Conservation (phyloP, 805 yeast species). For the Wickerhamomyces queroliae region DNA sequence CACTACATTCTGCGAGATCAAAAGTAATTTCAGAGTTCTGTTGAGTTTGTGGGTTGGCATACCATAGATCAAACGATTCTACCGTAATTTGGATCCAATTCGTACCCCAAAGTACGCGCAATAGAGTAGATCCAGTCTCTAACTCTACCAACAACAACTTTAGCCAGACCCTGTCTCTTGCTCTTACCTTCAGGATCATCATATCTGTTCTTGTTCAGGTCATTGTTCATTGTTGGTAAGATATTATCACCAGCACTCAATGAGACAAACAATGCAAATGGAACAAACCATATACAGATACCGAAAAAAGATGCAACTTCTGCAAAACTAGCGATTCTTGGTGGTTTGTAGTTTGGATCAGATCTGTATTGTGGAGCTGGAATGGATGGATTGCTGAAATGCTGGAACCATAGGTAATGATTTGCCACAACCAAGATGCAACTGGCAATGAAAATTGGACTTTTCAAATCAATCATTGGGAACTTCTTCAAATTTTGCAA, state of each 20-base stretch:
- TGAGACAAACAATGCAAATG: constrained; percentile 87
- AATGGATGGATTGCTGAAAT: constrained; percentile 61
- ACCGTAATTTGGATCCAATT: constrained; percentile 53
- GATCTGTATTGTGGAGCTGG: constrained; percentile 65
- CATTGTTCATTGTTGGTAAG: constrained; percentile 49
- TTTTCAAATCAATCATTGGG: constrained; percentile 74
- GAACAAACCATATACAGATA: constrained; percentile 87
- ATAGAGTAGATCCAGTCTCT: constrained; percentile 41
- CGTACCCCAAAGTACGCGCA: constrained; percentile 58
- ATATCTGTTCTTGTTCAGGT: constrained; percentile 20
- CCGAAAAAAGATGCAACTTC: constrained; percentile 97
- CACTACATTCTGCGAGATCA: background rate
- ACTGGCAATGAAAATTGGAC: constrained; percentile 64
- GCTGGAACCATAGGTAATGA: constrained; percentile 86
- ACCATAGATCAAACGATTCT: constrained; percentile 21
- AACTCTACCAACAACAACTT: constrained; percentile 49
- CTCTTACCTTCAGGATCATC: constrained; percentile 29
- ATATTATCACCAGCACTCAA: constrained; percentile 88
- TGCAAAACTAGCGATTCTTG: constrained; percentile 71
- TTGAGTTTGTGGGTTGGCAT: background rate
- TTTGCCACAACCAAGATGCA: constrained; percentile 70
- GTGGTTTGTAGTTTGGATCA: constrained; percentile 52
- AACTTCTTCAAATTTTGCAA: constrained; percentile 72
- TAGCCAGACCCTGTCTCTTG: constrained; percentile 54
- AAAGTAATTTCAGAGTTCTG: background rate